Base-by-base conservation (phyloP, 2,329 filamentous ascomycete species). In the Pyrenochaeta sp. region DNA sequence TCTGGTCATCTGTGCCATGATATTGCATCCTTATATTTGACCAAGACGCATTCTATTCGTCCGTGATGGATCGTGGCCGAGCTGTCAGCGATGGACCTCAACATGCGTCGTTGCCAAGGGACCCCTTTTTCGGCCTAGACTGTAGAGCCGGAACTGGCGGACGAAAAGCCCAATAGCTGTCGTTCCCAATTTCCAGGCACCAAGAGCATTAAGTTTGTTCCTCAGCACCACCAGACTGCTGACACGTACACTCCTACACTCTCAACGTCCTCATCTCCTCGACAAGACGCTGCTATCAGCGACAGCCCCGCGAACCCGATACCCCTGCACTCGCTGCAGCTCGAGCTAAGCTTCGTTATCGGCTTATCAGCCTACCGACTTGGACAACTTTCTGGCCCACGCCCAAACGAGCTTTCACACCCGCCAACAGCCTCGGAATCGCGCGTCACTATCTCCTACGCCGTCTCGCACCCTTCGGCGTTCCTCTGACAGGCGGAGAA, bases 301-400 rank as follows among this genome's bases (percentile, higher is more conserved):
- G 29, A 42, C 38, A 29, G 35, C 37, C 37, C 31, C 35, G 35
- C 39, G 35, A 38, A 13, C 10, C 13, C 3, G 5, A n/a, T 13
- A 37, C 34, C 44, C 44, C 29, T 38, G 31, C 23, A 38, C 28
- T 21, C 11, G 24, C 40, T 40, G 34, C 32, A 18, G 29, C 35
- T 44, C 42, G 48, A 41, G 43, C 41, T n/a, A 50, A 63, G 56
- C 53, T 58, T 58, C 50, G 55, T 67, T 68, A 69, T 68, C 66
- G 58, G 55, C 65, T 68, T 67, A 69, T 69, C 65, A 53, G 55
- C 51, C 18, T 35, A 54, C 44, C 46, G 44, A 53, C 54, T 40
- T 51, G 52, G 44, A 55, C 52, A 64, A 62, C 55, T 66, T 60
- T 60, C 53, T 59, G 37, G 41, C 34, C 47, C 30, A 18, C 38